Evolutionary conservation across 1,284 basidiomycete genomes (phyloP), one percentile per base, ranked within the genome.

Genomic region (Trichosporon asahii): DNA sequence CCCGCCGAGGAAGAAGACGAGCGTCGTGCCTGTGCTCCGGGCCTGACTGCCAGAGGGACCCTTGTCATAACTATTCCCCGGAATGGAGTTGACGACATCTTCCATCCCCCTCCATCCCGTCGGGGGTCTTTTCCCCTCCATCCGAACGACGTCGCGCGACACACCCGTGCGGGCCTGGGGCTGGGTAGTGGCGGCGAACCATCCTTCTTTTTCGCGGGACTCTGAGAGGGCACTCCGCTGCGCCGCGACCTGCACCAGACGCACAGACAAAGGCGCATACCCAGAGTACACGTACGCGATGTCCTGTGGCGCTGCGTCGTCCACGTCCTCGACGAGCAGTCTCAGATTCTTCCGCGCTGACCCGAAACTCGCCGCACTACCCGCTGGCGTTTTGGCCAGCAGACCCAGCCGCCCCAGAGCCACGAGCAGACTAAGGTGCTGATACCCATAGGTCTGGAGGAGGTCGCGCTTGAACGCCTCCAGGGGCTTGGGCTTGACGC

Each of bases 1-100:
- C 2, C 97, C 97, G 40, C 97, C 97, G n/a, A 99, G 85, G 88
- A 98, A 98, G 85, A 98, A 98, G 11, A 99, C 92, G 25, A 97
- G 88, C 1, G 94, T 98, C 2, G 91, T 97, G 88, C 67, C 64
- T 8, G 37, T 27, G 11, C 35, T 18, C 23, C 12, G 2, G 18
- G 31, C n/a, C 37, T 14, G 14, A 57, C 25, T 60, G 27, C 29
- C 46, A 14, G 44, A 11, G 29, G 70, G 67, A 92, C 40, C 87
- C 83, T 65, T 86, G 83, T 99, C 95, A 66, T 97, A 89, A 2
- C 90, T 91, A 74, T 90, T 89, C 3, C 96, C 96, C 1, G 94
- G 92, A 66, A 98, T 89, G 66, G 86, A 86, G 55, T 88, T 87
- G 15, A 98, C 80, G 1, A 92, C 87, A 77, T 99, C 97, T 81